Base-by-base conservation (phyloP, 768 basidiomycete species). In the Collybia mongolica region DNA sequence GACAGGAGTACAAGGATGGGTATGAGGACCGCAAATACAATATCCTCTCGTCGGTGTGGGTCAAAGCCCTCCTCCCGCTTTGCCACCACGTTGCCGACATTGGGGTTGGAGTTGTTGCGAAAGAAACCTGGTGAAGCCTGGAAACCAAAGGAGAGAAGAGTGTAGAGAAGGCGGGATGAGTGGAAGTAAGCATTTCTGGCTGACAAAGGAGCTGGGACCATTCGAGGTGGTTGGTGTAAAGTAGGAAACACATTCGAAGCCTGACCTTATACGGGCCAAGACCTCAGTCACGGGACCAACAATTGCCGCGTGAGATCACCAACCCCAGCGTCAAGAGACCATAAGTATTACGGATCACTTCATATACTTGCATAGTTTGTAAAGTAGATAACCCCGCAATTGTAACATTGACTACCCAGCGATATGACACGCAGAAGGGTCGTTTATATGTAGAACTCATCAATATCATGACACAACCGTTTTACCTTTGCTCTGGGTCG, bases 1-100 rank as follows among this genome's bases (percentile, higher is more conserved):
- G 88, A 93, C 55, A 88, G 62, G 42, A 92, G 64, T 46, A 94
- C 93, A 59, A 93, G 84, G 28, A 93, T 62, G 46, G 93, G 93
- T 36, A 39, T 47, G 9, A 46, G 45, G 19, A 23, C 26, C 19
- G 45, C 73, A 46, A 77, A 77, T 46, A 65, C 65, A 54, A 74
- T 73, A 51, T 61, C 60, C 51, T 64, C 64, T 17, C 67, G 44
- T 11, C 53, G 47, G 48, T 70, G 62, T 1, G 60, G 63, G 53
- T 72, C 54, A 51, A 72, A 66, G 24, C 65, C 47, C 19, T 39
- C 55, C 3, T 58, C 65, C 19, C 69, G 64, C 45, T 59, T 67
- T 18, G 54, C 54, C 38, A 67, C 60, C 28, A 28, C 32, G 35
- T 19, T 32, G 37, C 46, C 38, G 41, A 40, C 48, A 20, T 37